Evolutionary conservation across 2,329 filamentous ascomycete species (phyloP).

Genomic region (Tolypocladium capitatum): DNA sequence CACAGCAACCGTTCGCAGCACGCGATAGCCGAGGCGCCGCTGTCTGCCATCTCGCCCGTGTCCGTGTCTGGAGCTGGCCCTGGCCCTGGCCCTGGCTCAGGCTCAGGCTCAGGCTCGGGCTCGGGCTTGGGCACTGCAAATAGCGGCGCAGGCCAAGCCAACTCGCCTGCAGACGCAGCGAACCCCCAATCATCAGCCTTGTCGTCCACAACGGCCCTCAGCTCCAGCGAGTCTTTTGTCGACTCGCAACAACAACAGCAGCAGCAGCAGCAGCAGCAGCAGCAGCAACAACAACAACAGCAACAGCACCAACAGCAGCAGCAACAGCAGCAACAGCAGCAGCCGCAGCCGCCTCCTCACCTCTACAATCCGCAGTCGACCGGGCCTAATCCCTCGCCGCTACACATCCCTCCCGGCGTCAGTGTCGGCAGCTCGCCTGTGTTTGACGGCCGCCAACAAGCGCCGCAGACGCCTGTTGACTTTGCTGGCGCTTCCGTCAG

Average conservation of each 20-base stretch:
- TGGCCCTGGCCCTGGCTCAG: background rate
- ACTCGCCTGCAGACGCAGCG: conserved; percentile 15
- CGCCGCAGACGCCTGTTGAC: conserved; percentile 19
- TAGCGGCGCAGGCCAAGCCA: conserved; percentile 10
- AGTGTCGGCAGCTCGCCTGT: conserved; percentile 10
- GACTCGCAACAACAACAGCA: conserved; percentile 14
- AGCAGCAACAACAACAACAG: conserved; percentile 4
- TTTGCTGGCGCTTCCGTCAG: conserved; percentile 27
- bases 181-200: conserved; percentile 34
- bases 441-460: conserved; percentile 22
- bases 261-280: no score
- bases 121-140: background rate
- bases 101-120: conserved; percentile 1
- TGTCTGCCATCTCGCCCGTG: conserved; percentile 2
- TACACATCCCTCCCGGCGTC: conserved; percentile 16
- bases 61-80: background rate
- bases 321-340: conserved; percentile 8
- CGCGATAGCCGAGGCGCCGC: conserved; percentile 33
- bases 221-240: conserved; percentile 35
- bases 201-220: conserved; percentile 29
- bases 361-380: conserved; percentile 17
- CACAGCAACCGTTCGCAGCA: conserved; percentile 45
- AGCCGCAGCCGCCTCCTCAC: conserved; percentile 17
- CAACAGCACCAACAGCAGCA: conserved; percentile 11
- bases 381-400: conserved; percentile 15